Base-by-base conservation (phyloP, 805 yeast species). In the Candida lessepsii region DNA sequence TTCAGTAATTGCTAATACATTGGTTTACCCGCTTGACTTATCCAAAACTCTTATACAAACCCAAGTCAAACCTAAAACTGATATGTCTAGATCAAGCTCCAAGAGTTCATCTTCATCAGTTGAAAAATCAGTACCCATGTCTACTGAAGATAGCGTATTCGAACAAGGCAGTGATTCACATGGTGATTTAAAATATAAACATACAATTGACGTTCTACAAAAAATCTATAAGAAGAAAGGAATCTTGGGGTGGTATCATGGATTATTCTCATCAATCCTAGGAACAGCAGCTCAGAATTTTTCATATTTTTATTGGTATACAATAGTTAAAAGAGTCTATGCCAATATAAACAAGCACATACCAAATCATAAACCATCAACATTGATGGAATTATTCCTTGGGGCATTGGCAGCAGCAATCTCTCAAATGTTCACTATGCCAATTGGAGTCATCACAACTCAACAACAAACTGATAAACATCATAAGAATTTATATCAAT, bases 251-350 rank as follows among this genome's bases (percentile, higher is more conserved):
- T 73, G 85, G 60, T 87, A 86, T 62, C 78, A 75, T 47, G 96
- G 96, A 1, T 60, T 86, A 34, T 62, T 76, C 2, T 80, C 89
- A 1, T 76, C 86, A 1, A 62, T 86, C 29, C 52, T 81, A 14
- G 88, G 89, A 2, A 77, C 81, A 9, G 89, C 90, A 2, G 78
- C 84, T 7, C 86, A 85, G 55, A 83, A 82, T 51, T 87, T 87
- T 56, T 81, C 87, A 21, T 87, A 87, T 60, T 87, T 87, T 60
- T 87, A 86, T 61, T 87, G 95, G 93, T 87, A 87, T 61, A 81
- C 89, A 4, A 63, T 84, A 29, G 79, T 86, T 13, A 76, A 86
- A 46, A 71, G 74, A 39, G 61, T 73, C 13, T 81, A 78, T 60
- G 70, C 75, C 44, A 64, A 60, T 36, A 42, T 63, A 35, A 44